Evolutionary conservation across 1,284 basidiomycete species (phyloP), one percentile per base, ranked within the genome.

Genomic region (Ganoderma multipileum): DNA sequence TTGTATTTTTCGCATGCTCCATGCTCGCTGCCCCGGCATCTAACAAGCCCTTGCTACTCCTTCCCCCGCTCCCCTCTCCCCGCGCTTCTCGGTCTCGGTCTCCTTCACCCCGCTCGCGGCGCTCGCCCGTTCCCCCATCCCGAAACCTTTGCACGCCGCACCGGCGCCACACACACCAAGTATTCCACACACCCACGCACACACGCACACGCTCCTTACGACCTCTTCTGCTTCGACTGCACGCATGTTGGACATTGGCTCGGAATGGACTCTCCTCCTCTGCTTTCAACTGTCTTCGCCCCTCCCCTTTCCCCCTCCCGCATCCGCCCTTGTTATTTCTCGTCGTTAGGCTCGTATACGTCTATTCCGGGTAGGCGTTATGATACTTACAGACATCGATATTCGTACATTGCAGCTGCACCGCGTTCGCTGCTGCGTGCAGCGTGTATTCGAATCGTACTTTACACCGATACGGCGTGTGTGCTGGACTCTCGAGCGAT

Each of bases 181-280:
- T 4, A 18, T 33, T 57, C 28, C 63, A 30, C 57, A 50, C 41
- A 44, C n/a, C n/a, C 38, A n/a, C 47, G 23, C 47, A 55, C 26
- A 39, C 38, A 28, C 68, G 7, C 68, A 39, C 57, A 63, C 67
- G 55, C 59, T 58, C 55, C 20, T 58, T 58, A 58, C 30, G 55
- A 38, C 55, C 9, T 58, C 20, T 30, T 30, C 36, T 58, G 33
- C 55, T 58, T 58, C 33, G 33, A 38, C 30, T 58, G 30, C 33
- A 58, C 64, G 64, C 67, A 68, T 54, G 63, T 67, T 67, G 67
- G 70, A 71, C 70, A 60, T 65, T 69, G 70, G 65, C 70, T 67
- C 36, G 70, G 70, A 71, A 71, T 57, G 70, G 70, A 71, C 70
- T 68, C 28, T 57, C 28, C 26, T 57, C 28, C 26, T 55, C 28